Conservation (phyloP, 2,329 filamentous ascomycete species). For the Pestalotiopsis sp. region DNA sequence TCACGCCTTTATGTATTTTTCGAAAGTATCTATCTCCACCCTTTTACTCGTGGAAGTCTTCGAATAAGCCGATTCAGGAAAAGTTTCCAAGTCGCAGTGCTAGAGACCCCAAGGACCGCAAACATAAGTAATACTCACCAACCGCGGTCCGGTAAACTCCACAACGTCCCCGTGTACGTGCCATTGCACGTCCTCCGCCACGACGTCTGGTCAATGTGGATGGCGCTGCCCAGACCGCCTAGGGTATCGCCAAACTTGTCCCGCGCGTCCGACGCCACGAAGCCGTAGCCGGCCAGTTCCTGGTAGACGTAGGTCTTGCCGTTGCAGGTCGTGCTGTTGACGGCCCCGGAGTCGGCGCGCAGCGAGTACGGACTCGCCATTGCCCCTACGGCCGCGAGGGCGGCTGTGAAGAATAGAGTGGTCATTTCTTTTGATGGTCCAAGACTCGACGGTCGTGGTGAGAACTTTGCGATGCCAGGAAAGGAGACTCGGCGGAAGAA, state of each 20-base stretch:
- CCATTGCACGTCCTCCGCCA: slow-evolving; percentile 59
- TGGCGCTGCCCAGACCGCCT: slow-evolving; percentile 67
- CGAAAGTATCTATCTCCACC: background rate
- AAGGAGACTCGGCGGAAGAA: background rate
- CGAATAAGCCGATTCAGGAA: too few relatives aligned
- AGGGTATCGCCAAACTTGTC: slow-evolving; percentile 74
- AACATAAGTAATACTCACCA: slow-evolving; percentile 46
- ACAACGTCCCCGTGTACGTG: slow-evolving; percentile 65
- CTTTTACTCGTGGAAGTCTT: background rate
- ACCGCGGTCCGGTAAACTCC: slow-evolving; percentile 67
- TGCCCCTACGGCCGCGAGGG: background rate
- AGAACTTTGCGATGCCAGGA: too few relatives aligned
- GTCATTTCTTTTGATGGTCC: background rate
- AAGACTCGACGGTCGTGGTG: background rate
- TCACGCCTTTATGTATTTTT: background rate
- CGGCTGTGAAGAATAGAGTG: background rate
- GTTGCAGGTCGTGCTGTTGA: slow-evolving; percentile 50
- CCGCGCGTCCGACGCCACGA: slow-evolving; percentile 55
- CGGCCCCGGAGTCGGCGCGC: slow-evolving; percentile 3
- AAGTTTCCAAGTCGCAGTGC: too few relatives aligned
- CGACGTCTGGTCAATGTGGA: slow-evolving; percentile 54
- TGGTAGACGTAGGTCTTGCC: slow-evolving; percentile 68
- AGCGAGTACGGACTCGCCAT: background rate
- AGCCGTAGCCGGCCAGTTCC: slow-evolving; percentile 69
- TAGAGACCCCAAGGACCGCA: too few relatives aligned